Evolutionary conservation across 768 basidiomycete genomes (phyloP), one percentile per base, ranked within the genome.

Genomic region (Phanerochaete carnosa): DNA sequence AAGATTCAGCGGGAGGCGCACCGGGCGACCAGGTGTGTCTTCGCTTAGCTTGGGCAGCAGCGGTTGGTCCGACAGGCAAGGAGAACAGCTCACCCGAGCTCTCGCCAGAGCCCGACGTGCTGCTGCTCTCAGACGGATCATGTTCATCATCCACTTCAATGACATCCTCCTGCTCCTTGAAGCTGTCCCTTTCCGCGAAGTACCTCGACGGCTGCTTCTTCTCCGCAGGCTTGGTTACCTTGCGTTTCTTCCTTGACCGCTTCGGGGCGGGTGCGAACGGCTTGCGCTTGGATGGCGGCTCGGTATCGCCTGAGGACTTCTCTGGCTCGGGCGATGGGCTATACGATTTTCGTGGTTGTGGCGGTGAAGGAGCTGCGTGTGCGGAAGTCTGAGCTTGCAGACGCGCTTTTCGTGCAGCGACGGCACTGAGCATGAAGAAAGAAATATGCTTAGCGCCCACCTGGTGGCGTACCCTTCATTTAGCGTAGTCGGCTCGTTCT

Each of bases 351-450:
- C 35, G 57, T 63, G 23, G 69, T 57, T 49, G 66, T 57, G 33
- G 61, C 28, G 37, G 22, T 49, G 63, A 47, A 12, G 26, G 7
- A 15, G 33, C 8, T 43, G 11, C 19, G 5, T 43, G 39, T 19
- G 45, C 29, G 45, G 64, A 70, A 56, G 54, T 47, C 37, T 58
- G 60, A 75, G 75, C 39, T 25, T 64, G 65, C 0, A 69, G 64
- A 62, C 69, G 85, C 79, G 85, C 86, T 67, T 85, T 89, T 33
- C 89, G 81, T 2, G 88, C 88, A 29, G 88, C 88, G 51, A 92
- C 75, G 2, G 89, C 89, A 67, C 87, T 89, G 54, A 90, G 75
- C 88, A 89, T 89, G 26, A 32, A 58, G 33, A 28, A 37, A 46
- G 57, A 53, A 37, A 55, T 22, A 52, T 11, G 8, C 13, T 55